A percentile compares a stretch with the other conserved stretches of the same genome.
phyloP scores from a whole-genome alignment of 495 filamentous ascomycete species.

The Talaromyces nanjingensis region DNA sequence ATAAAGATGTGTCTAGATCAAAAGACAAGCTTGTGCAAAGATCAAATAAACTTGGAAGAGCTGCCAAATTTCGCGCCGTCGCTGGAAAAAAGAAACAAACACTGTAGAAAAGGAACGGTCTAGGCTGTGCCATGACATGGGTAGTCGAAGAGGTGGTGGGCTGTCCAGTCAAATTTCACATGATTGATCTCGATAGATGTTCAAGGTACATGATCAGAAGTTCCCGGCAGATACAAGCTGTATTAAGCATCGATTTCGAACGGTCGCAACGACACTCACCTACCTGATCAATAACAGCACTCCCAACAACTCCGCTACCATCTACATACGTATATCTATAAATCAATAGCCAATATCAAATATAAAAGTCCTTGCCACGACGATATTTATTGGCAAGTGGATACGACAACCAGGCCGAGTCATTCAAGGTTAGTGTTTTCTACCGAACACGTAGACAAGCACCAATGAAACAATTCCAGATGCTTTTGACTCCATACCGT shows the following conservation, averaged over 20 bases:
- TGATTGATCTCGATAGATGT: not conserved
- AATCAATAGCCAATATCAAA: not conserved
- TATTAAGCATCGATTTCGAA: not conserved
- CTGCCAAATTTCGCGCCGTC: not conserved
- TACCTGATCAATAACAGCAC: not conserved
- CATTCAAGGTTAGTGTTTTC: not conserved
- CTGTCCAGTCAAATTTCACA: not conserved
- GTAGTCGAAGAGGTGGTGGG: not conserved
- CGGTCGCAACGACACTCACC: not conserved
- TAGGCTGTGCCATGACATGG: not conserved
- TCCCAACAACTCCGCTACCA: not conserved
- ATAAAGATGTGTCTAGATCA: not conserved
- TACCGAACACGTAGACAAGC: not conserved
- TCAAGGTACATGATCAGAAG: not conserved
- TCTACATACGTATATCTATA: not conserved
- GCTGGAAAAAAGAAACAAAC: not conserved
- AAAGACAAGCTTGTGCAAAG: not conserved
- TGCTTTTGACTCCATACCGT: not conserved
- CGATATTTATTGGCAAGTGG: not conserved
- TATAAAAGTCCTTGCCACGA: not conserved
- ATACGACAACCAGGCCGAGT: not conserved
- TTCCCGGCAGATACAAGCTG: not conserved
- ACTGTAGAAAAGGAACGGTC: not conserved
- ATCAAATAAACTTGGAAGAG: not conserved
- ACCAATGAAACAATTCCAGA: not conserved